phyloP scores from a whole-genome alignment of 1,139 yeast genomes.

The Saccharomyces hybrid region DNA sequence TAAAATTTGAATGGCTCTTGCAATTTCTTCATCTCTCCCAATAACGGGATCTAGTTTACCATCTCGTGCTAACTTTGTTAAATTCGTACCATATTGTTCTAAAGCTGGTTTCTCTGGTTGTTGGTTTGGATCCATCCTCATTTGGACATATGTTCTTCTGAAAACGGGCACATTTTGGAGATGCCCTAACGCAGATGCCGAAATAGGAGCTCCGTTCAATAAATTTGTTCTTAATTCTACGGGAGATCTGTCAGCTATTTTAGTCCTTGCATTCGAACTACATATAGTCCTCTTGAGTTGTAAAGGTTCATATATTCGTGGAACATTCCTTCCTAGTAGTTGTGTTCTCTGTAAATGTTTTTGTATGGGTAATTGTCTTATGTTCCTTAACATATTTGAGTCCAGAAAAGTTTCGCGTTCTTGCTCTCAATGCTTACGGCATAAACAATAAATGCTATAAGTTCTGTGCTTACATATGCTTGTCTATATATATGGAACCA shows the following conservation, averaged over 20 bases:
- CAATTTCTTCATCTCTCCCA: slow-evolving; percentile 92
- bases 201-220: not conserved
- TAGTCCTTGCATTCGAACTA: not conserved
- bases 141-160: slow-evolving; percentile 19
- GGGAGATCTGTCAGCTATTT: not conserved
- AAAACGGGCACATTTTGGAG: not conserved
- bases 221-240: not conserved
- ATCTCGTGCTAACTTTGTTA: slow-evolving; percentile 77
- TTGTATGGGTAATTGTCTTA: not conserved
- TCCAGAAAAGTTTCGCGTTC: not conserved
- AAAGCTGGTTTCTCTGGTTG: slow-evolving; percentile 67
- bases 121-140: slow-evolving; percentile 36
- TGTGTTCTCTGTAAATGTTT: not conserved
- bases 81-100: slow-evolving; percentile 79
- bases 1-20: slow-evolving; percentile 84
- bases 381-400: not conserved
- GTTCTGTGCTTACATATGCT: not conserved
- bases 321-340: not conserved
- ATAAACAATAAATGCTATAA: not conserved
- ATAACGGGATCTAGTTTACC: slow-evolving; percentile 96
- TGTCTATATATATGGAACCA: not conserved
- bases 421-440: not conserved
- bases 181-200: not conserved
- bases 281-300: not conserved
- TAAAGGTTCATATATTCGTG: not conserved